Evolutionary conservation across 345 rosid genomes (phyloP).

Genomic region (Eutrema yunnanense): DNA sequence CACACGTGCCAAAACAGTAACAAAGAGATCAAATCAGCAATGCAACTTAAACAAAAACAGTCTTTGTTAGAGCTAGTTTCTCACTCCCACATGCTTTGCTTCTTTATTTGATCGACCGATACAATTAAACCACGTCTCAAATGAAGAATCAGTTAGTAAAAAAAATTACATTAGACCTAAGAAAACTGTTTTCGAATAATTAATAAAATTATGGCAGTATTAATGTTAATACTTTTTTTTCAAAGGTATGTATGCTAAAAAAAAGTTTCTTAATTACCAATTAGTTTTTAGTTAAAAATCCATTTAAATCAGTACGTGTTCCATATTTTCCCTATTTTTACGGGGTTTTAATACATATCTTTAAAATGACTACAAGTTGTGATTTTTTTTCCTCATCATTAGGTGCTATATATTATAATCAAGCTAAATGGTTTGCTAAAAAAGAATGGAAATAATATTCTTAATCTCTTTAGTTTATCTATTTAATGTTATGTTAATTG

Average conservation of each 20-base stretch:
- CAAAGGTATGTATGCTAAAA: background rate
- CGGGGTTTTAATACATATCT: background rate
- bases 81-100: constrained; percentile 18
- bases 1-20: constrained; percentile 25
- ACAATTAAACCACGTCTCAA: background rate
- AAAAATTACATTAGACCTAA: background rate
- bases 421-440: background rate
- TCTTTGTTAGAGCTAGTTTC: background rate
- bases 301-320: too few relatives aligned
- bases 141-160: background rate
- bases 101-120: background rate
- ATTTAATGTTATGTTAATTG: background rate
- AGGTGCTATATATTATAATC: background rate
- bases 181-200: background rate
- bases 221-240: background rate
- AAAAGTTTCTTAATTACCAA: too few relatives aligned
- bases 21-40: constrained; percentile 9
- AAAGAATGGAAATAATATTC: background rate
- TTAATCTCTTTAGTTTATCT: background rate
- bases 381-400: too few relatives aligned
- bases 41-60: background rate
- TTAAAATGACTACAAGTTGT: background rate
- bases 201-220: background rate
- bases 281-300: too few relatives aligned
- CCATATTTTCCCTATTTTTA: too few relatives aligned